Evolutionary conservation across 805 yeast species (phyloP).

Genomic region (Maudiozyma pseudohumilis): DNA sequence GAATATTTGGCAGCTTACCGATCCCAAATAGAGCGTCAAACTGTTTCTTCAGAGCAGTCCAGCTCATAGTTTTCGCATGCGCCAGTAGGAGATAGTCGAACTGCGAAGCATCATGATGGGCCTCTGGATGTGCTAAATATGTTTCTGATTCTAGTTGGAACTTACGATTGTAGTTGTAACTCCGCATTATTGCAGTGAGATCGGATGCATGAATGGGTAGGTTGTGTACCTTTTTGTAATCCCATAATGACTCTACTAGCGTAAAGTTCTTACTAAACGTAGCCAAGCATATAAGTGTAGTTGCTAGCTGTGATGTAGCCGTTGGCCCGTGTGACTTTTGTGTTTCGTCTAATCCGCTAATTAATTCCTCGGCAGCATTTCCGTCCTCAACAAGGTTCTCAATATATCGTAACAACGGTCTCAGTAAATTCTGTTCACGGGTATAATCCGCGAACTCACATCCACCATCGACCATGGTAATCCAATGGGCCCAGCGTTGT

Average conservation of each 20-base stretch:
- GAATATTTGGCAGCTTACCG: conserved; percentile 42
- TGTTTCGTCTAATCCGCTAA: conserved; percentile 2
- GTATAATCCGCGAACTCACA: conserved; percentile 19
- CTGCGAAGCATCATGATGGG: conserved; percentile 38
- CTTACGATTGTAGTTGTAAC: conserved; percentile 14
- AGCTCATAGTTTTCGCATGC: conserved; percentile 36
- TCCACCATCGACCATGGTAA: conserved; percentile 18
- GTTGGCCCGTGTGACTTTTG: conserved; percentile 16
- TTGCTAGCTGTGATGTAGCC: conserved; percentile 21
- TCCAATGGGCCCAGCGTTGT: conserved; percentile 20
- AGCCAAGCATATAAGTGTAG: conserved; percentile 20
- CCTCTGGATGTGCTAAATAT: conserved; percentile 30
- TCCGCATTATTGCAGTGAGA: conserved; percentile 19
- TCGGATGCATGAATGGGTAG: conserved; percentile 13
- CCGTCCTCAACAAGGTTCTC: conserved; percentile 2
- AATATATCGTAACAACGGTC: conserved; percentile 13
- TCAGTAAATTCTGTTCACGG: conserved; percentile 11
- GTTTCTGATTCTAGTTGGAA: conserved; percentile 23
- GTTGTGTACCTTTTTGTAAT: conserved; percentile 18
- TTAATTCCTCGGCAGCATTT: background rate
- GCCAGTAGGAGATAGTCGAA: conserved; percentile 40
- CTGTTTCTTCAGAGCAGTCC: conserved; percentile 45
- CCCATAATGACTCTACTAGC: conserved; percentile 25
- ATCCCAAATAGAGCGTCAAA: conserved; percentile 48
- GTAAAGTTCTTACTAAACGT: conserved; percentile 10